These are phyloP conservation scores for Fusarium newnesense DNA, from an alignment of 2,329 filamentous ascomycete species.

Conservation along the genomic window DNA sequence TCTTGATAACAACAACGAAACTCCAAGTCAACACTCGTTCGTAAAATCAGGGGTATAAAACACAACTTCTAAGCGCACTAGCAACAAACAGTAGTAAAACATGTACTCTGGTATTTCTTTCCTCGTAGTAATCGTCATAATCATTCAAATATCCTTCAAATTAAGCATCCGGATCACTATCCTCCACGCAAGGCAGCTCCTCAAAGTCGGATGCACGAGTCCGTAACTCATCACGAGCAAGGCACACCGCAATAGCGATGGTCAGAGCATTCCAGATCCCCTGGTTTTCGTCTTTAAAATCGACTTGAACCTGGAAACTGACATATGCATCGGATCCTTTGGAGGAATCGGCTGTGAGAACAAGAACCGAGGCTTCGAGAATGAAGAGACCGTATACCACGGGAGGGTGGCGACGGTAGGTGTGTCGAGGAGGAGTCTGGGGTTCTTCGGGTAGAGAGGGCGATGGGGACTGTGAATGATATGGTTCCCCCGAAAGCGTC, in stretches of 20 bases:
- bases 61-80: background rate
- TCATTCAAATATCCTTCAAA: background rate
- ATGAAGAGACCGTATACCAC: conserved; percentile 58
- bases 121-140: background rate
- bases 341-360: conserved; percentile 54
- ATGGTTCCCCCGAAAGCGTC: background rate
- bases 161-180: conserved; percentile 54
- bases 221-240: conserved; percentile 54
- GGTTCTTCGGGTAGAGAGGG: background rate
- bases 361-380: conserved; percentile 51
- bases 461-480: background rate
- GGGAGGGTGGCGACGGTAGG: conserved; percentile 49
- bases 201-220: conserved; percentile 50
- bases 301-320: conserved; percentile 56
- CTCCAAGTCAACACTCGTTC: background rate
- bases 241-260: conserved; percentile 52
- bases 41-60: conserved; percentile 12
- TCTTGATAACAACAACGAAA: conserved; percentile 9
- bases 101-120: background rate
- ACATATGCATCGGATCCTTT: conserved; percentile 50
- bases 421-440: conserved; percentile 9
- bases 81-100: background rate
- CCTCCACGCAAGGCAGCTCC: conserved; percentile 40
- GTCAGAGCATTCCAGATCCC: conserved; percentile 59
- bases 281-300: conserved; percentile 53